Evolutionary conservation across 805 yeast genomes (phyloP).

Genomic region (Myxozyma lipomycoides): DNA sequence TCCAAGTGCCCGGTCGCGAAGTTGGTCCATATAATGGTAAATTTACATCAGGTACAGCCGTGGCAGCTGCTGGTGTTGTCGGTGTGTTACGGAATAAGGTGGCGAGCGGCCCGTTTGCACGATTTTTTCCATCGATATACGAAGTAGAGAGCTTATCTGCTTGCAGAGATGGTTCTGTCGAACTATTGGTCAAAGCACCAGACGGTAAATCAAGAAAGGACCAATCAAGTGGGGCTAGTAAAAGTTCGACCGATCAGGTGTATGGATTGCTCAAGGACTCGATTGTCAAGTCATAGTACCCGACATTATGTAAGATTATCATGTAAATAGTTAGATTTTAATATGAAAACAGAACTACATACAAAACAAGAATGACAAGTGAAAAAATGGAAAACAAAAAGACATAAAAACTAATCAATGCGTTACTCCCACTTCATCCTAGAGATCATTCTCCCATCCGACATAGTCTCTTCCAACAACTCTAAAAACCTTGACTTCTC

Average conservation of each 20-base stretch:
- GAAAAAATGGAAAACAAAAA: too few species aligned
- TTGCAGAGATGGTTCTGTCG: not conserved
- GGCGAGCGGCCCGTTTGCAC: not conserved
- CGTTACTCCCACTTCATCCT: too few species aligned
- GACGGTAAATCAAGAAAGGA: not conserved
- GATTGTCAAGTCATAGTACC: too few species aligned
- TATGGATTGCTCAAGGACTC: too few species aligned
- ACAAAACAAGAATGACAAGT: too few species aligned
- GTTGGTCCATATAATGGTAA: constrained; percentile 2
- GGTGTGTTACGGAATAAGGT: not conserved
- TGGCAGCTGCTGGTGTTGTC: constrained; percentile 9
- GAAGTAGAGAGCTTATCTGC: not conserved
- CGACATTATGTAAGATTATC: too few species aligned
- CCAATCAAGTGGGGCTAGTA: too few species aligned
- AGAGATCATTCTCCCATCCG: constrained; percentile 51
- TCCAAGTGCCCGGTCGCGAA: constrained; percentile 18
- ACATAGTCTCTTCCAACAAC: constrained; percentile 67
- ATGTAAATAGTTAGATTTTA: too few species aligned
- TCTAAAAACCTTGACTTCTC: constrained; percentile 76
- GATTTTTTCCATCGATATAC: not conserved
- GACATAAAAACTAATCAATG: too few species aligned
- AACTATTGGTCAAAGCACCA: not conserved
- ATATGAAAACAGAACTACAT: too few species aligned
- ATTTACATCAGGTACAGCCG: constrained; percentile 2
- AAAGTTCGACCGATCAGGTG: too few species aligned